phyloP scores from a whole-genome alignment of 129 eudicot species.

The Ambrosia trifida region DNA sequence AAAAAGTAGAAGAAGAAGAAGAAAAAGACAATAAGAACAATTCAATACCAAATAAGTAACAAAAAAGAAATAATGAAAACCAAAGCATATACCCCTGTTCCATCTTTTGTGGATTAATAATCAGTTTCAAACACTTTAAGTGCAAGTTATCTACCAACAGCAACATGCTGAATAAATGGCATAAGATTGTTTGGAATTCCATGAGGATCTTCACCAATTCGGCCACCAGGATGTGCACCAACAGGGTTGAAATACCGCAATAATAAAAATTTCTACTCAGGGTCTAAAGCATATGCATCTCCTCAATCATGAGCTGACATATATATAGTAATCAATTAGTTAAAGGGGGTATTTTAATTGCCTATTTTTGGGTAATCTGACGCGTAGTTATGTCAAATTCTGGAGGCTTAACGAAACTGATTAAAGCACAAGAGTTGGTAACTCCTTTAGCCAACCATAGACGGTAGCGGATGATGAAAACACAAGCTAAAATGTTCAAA shows the following conservation, averaged over 20 bases:
- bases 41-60: not conserved
- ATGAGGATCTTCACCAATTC: constrained; percentile 91
- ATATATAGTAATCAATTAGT: constrained; percentile 20
- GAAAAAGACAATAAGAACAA: not conserved
- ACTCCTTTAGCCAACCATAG: constrained; percentile 78
- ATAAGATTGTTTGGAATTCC: constrained; percentile 95
- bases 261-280: constrained; percentile 70
- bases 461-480: constrained; percentile 85
- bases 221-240: constrained; percentile 97
- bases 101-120: constrained; percentile 78
- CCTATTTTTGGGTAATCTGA: no score
- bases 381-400: no score
- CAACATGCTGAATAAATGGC: constrained; percentile 98
- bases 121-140: constrained; percentile 80
- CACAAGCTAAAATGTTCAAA: constrained; percentile 60
- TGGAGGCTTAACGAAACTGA: no score
- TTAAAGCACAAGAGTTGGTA: constrained; percentile 35
- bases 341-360: not conserved
- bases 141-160: constrained; percentile 85
- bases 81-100: constrained; percentile 85
- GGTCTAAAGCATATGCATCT: constrained; percentile 57
- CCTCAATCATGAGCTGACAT: constrained; percentile 88
- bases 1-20: not conserved
- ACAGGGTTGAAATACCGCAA: constrained; percentile 93
- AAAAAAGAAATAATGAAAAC: not conserved